A percentile compares a stretch with the other conserved stretches of the same genome.
Conservation (phyloP, 495 filamentous ascomycete species). For the Parachaetomium inaequale region DNA sequence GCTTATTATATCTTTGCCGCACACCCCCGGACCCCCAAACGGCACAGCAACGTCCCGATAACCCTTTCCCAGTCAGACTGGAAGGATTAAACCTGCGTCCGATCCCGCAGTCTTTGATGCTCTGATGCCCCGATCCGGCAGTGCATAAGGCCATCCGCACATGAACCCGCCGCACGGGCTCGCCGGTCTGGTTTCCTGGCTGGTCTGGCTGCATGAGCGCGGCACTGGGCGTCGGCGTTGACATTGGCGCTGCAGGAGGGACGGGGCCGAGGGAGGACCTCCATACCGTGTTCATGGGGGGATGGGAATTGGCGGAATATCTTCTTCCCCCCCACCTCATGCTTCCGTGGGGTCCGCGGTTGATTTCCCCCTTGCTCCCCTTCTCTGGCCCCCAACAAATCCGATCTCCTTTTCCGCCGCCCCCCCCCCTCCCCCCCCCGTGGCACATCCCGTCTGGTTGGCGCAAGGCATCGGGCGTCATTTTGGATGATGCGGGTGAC, state of each 20-base stretch:
- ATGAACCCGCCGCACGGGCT: not conserved
- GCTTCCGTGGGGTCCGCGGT: too few species aligned
- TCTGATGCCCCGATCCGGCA: not conserved
- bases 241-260: not conserved
- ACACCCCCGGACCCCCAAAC: not conserved
- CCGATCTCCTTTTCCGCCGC: too few species aligned
- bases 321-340: too few species aligned
- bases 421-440: too few species aligned
- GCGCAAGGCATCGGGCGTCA: too few species aligned
- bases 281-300: too few species aligned
- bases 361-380: too few species aligned
- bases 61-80: not conserved
- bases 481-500: too few species aligned
- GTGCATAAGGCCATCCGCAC: not conserved
- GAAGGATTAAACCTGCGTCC: slow-evolving; percentile 9
- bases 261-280: too few species aligned
- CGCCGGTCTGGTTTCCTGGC: not conserved
- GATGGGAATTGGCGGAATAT: too few species aligned
- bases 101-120: not conserved
- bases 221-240: not conserved
- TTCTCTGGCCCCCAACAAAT: too few species aligned
- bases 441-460: too few species aligned
- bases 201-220: not conserved
- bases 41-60: not conserved
- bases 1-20: not conserved